Evolutionary conservation across 345 rosid species (phyloP).

Genomic region (Citrus sinensis): DNA sequence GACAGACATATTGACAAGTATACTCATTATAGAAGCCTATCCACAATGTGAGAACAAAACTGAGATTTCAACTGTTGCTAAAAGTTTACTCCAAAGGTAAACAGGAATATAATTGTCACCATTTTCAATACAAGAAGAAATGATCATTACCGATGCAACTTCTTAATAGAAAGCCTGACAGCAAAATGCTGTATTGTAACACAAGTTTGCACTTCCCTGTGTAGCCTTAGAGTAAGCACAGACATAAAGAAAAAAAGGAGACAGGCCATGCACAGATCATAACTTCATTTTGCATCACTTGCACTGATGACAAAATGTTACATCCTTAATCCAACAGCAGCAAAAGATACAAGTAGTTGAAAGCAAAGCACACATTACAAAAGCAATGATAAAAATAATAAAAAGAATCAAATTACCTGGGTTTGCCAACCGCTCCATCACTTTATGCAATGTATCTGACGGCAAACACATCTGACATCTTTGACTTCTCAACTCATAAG

Average conservation of each 20-base stretch:
- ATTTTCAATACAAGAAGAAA: background rate
- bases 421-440: conserved; percentile 65
- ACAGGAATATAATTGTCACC: background rate
- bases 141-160: background rate
- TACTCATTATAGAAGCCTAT: background rate
- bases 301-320: background rate
- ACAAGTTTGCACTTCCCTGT: background rate
- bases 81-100: background rate
- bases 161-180: background rate
- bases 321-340: background rate
- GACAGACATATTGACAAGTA: background rate
- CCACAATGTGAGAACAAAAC: background rate
- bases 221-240: background rate
- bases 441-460: conserved; percentile 63
- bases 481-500: conserved; percentile 50
- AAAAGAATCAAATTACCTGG: conserved; percentile 42
- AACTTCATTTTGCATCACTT: background rate
- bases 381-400: background rate
- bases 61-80: background rate
- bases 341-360: background rate
- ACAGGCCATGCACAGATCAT: background rate
- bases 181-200: background rate
- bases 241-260: background rate
- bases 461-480: conserved; percentile 80
- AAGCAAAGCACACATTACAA: background rate